These are phyloP conservation scores for Paramecium caudatum DNA, from an alignment of 73 alveolate species.

Conservation along the genomic window DNA sequence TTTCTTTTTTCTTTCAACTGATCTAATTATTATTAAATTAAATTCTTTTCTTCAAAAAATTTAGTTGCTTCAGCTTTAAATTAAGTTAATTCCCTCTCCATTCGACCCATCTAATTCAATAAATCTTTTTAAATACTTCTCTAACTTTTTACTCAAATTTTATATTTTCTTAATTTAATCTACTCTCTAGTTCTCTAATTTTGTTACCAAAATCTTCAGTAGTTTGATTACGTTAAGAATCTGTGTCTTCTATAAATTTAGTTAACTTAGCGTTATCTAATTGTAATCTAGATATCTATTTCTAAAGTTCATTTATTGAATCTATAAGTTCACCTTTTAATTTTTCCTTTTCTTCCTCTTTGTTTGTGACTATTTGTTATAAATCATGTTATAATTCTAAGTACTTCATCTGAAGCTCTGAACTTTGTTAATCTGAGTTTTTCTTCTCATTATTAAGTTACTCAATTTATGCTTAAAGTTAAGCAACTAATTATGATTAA, in stretches of 20 bases:
- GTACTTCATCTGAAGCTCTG: background rate
- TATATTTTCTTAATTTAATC: background rate
- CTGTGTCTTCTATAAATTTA: background rate
- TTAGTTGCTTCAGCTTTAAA: slow-evolving; percentile 23
- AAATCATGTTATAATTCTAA: slow-evolving; percentile 6
- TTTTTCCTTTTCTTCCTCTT: slow-evolving; percentile 51
- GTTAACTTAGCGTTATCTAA: background rate
- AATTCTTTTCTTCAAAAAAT: slow-evolving; percentile 48
- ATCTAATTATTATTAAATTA: background rate
- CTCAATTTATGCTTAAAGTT: slow-evolving; percentile 3
- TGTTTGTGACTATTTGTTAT: background rate
- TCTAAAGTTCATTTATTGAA: background rate
- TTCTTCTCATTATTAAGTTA: background rate
- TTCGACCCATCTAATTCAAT: background rate
- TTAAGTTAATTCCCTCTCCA: slow-evolving; percentile 14
- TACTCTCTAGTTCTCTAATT: slow-evolving; percentile 34
- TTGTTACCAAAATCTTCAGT: background rate
- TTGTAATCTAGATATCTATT: background rate
- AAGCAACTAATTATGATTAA: background rate
- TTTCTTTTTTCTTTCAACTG: slow-evolving; percentile 46
- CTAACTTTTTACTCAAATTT: slow-evolving; percentile 38
- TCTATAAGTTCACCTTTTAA: slow-evolving; percentile 43
- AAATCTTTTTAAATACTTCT: background rate
- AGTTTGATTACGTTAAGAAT: background rate
- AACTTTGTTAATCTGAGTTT: background rate